These are phyloP conservation scores for Desmodesmus armatus DNA, from an alignment of 139 green algal species.

Conservation along the genomic window DNA sequence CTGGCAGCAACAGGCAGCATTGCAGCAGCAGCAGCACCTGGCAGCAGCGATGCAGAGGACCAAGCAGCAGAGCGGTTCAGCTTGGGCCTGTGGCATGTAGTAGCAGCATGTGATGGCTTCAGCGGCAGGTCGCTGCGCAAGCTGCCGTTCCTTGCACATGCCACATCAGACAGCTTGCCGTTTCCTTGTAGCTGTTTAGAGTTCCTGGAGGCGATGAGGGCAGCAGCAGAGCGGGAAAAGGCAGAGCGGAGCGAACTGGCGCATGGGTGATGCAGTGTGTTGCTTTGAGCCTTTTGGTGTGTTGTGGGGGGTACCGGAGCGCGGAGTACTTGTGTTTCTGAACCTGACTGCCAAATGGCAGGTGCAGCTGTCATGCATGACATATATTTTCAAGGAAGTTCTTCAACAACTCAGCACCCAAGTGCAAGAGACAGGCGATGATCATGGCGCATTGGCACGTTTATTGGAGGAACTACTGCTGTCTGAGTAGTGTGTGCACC, in stretches of 20 bases:
- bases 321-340: no score
- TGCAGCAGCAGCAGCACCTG: background rate
- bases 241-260: conserved; percentile 17
- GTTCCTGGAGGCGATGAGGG: conserved; percentile 34
- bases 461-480: no score
- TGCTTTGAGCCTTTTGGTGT: background rate
- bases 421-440: no score
- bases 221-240: conserved; percentile 29
- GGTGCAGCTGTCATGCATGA: no score
- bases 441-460: no score
- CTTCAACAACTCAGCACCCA: no score
- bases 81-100: conserved; percentile 56
- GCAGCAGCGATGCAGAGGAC: conserved; percentile 3
- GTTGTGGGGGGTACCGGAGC: background rate
- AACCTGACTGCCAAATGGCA: no score
- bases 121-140: conserved; percentile 81
- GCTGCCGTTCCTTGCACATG: conserved; percentile 87
- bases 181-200: conserved; percentile 24
- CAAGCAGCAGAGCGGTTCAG: conserved; percentile 38
- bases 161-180: background rate
- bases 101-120: conserved; percentile 69
- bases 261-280: background rate
- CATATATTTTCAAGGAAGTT: no score
- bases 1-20: background rate
- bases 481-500: no score